Conservation (phyloP, 257 asterid genomes). For the Solanum ossicruentum region DNA sequence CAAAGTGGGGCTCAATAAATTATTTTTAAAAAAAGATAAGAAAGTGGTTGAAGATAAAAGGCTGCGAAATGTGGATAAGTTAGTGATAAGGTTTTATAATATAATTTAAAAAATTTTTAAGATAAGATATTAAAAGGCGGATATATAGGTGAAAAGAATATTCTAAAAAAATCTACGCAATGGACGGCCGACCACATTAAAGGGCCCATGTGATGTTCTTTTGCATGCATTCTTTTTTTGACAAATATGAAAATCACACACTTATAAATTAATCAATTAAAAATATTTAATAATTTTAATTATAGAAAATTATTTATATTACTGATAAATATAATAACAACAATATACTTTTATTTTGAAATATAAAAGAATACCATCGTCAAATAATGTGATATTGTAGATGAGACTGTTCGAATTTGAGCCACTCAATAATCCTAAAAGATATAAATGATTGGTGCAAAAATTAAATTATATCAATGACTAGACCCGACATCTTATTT, state of each 20-base stretch:
- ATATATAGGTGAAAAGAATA: neutral
- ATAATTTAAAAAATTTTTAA: neutral
- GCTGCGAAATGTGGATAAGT: constrained; percentile 13
- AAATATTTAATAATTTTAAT: neutral
- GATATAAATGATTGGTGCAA: too few relatives aligned
- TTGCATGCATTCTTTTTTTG: neutral
- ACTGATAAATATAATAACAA: too few relatives aligned
- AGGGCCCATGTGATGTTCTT: neutral
- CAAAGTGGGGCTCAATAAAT: neutral
- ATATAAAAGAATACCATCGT: too few relatives aligned
- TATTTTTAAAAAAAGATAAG: neutral
- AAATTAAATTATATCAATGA: too few relatives aligned
- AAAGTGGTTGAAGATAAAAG: constrained; percentile 4
- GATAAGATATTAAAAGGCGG: neutral
- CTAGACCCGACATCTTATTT: too few relatives aligned
- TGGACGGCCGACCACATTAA: neutral
- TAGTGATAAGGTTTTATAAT: constrained; percentile 9
- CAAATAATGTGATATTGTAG: too few relatives aligned
- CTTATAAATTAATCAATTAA: neutral
- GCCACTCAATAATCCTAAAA: too few relatives aligned
- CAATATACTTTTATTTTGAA: too few relatives aligned
- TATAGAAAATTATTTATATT: neutral
- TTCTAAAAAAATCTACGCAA: neutral
- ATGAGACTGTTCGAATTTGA: too few relatives aligned
- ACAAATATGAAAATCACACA: neutral